A percentile compares a stretch with the other conserved stretches of the same genome.
These are phyloP conservation scores for Apiospora rasikravindrae DNA, from an alignment of 2,329 filamentous ascomycete genomes.

Conservation along the genomic window DNA sequence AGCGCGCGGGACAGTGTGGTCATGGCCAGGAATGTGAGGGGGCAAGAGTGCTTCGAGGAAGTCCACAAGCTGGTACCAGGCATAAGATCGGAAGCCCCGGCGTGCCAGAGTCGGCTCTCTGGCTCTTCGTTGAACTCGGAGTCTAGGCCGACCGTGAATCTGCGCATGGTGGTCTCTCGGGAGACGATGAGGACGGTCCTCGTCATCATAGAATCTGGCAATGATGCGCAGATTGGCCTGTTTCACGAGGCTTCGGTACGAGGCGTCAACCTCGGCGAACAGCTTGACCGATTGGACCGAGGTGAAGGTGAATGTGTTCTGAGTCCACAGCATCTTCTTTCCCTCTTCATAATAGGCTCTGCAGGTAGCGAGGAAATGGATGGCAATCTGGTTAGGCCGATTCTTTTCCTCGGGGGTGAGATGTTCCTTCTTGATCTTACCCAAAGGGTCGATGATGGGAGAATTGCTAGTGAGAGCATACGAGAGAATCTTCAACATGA, in stretches of 20 bases:
- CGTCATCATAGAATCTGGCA: slow-evolving; percentile 61
- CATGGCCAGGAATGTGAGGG: slow-evolving; percentile 51
- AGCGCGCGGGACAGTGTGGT: slow-evolving; percentile 33
- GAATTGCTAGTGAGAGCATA: slow-evolving; percentile 54
- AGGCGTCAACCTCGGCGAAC: slow-evolving; percentile 51
- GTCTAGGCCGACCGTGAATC: slow-evolving; percentile 46
- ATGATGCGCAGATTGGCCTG: slow-evolving; percentile 58
- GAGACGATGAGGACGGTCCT: slow-evolving; percentile 47
- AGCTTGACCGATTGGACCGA: slow-evolving; percentile 53
- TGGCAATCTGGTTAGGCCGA: slow-evolving; percentile 55
- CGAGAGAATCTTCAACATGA: slow-evolving; percentile 57
- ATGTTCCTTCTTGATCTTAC: slow-evolving; percentile 47
- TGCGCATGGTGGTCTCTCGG: slow-evolving; percentile 49
- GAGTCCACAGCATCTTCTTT: slow-evolving; percentile 54
- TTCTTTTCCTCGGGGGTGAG: slow-evolving; percentile 49
- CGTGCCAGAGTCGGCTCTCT: slow-evolving; percentile 53
- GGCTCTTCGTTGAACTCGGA: slow-evolving; percentile 49
- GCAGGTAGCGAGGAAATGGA: slow-evolving; percentile 59
- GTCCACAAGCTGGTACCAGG: slow-evolving; percentile 59
- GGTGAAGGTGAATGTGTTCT: slow-evolving; percentile 61
- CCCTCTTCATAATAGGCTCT: slow-evolving; percentile 56
- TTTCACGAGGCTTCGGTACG: slow-evolving; percentile 50
- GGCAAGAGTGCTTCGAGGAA: slow-evolving; percentile 58
- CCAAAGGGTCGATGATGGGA: slow-evolving; percentile 61
- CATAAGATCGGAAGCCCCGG: slow-evolving; percentile 60